A percentile compares a stretch with the other conserved stretches of the same genome.
These are phyloP conservation scores for Ilyonectria sp. DNA, from an alignment of 2,329 filamentous ascomycete genomes.

Conservation along the genomic window DNA sequence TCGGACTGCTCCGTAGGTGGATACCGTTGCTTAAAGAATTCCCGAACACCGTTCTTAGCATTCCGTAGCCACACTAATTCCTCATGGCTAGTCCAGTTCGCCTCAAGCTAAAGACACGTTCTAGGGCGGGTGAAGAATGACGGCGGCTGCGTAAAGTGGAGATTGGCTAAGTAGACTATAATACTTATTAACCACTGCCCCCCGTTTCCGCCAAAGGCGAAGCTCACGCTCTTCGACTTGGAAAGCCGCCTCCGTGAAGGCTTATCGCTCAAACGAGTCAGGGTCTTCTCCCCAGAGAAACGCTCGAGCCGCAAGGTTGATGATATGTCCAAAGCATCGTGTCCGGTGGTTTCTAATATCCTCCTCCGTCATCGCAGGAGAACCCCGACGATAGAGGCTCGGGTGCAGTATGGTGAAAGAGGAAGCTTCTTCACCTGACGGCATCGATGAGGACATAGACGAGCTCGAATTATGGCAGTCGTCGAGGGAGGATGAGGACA, in stretches of 20 bases:
- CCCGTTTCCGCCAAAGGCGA: neutral
- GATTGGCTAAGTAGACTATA: neutral
- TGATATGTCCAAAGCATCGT: no score
- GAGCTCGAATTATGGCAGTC: no score
- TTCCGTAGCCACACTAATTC: neutral
- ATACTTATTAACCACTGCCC: neutral
- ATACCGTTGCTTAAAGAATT: neutral
- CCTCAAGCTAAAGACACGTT: neutral
- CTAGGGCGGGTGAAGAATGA: neutral
- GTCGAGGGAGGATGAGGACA: no score
- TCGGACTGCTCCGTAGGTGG: neutral
- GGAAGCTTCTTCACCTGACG: no score
- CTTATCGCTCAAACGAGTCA: neutral
- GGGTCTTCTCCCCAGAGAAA: no score
- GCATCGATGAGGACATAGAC: no score
- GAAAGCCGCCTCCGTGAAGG: neutral
- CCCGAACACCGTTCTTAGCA: neutral
- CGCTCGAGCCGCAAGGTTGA: no score
- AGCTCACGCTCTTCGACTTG: constrained; percentile 1
- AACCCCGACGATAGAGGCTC: no score
- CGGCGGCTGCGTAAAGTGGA: neutral
- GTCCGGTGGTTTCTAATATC: no score
- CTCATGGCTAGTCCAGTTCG: neutral
- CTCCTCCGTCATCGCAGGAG: no score
- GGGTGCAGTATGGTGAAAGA: no score